phyloP scores from a whole-genome alignment of 768 basidiomycete species.

The Solioccasus polychromus region DNA sequence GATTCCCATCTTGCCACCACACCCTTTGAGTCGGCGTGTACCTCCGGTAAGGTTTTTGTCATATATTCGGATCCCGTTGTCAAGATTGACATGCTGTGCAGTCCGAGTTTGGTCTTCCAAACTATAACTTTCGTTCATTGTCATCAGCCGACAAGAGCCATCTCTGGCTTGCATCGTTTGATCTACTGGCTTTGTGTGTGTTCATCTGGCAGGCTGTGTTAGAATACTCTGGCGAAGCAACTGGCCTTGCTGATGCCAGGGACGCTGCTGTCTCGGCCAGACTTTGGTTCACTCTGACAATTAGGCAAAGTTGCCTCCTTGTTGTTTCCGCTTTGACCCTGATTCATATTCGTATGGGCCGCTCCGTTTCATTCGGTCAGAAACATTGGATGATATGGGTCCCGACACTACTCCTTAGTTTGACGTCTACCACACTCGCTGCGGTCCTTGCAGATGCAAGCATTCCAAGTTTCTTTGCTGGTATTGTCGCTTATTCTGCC shows the following conservation, averaged over 20 bases:
- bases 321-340: conserved; percentile 59
- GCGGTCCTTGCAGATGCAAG: conserved; percentile 55
- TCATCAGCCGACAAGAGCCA: conserved; percentile 69
- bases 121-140: conserved; percentile 52
- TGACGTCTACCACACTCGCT: conserved; percentile 57
- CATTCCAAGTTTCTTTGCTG: conserved; percentile 54
- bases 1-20: conserved; percentile 71
- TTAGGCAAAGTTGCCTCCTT: conserved; percentile 67
- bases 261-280: conserved; percentile 55
- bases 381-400: conserved; percentile 75
- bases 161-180: conserved; percentile 68
- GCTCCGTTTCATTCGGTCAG: conserved; percentile 64
- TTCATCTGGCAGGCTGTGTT: conserved; percentile 66
- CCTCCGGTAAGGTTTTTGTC: conserved; percentile 52
- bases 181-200: conserved; percentile 56
- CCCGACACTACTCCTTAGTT: conserved; percentile 53
- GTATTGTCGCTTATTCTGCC: conserved; percentile 56
- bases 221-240: conserved; percentile 48
- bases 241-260: conserved; percentile 41
- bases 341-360: conserved; percentile 67
- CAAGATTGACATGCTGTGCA: conserved; percentile 28
- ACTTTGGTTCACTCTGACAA: conserved; percentile 67
- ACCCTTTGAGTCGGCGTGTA: conserved; percentile 70
- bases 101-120: conserved; percentile 76
- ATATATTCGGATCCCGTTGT: background rate